Evolutionary conservation across 495 filamentous ascomycete genomes (phyloP).

Genomic region (Umbilicaria muhlenbergii): DNA sequence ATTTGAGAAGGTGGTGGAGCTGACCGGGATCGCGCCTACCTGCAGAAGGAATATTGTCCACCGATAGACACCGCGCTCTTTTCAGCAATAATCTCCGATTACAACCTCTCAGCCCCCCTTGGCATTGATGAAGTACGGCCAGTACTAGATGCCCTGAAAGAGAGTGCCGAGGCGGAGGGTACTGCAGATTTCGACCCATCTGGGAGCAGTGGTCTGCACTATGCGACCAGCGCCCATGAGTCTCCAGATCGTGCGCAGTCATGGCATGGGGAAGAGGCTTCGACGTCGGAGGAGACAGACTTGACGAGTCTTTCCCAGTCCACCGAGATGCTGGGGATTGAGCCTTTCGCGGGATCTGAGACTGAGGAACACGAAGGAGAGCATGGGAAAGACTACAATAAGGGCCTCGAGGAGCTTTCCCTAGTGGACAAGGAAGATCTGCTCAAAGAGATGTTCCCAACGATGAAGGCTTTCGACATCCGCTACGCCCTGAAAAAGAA

Average conservation of each 20-base stretch:
- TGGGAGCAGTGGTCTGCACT: conserved; percentile 35
- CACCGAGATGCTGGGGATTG: conserved; percentile 12
- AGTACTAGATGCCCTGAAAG: conserved; percentile 41
- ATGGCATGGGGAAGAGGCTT: conserved; percentile 5
- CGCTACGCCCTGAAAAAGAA: conserved; percentile 47
- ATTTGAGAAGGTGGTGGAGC: neutral
- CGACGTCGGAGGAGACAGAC: conserved; percentile 28
- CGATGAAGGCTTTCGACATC: conserved; percentile 45
- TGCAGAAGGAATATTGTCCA: conserved; percentile 38
- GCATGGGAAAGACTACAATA: neutral
- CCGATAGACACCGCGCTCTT: conserved; percentile 48
- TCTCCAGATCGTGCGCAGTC: conserved; percentile 12
- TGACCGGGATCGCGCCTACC: neutral
- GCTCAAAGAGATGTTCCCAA: conserved; percentile 56
- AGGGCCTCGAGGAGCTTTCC: conserved; percentile 20
- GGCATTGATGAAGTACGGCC: conserved; percentile 36
- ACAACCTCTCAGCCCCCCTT: conserved; percentile 31
- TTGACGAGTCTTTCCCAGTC: conserved; percentile 25
- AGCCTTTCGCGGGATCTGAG: conserved; percentile 7
- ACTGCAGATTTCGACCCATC: conserved; percentile 63
- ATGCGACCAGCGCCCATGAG: conserved; percentile 11
- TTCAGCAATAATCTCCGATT: conserved; percentile 51
- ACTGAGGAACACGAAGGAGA: conserved; percentile 1
- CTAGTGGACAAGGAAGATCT: conserved; percentile 31
- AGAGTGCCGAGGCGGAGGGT: conserved; percentile 46